A percentile compares a stretch with the other conserved stretches of the same genome.
These are phyloP conservation scores for Agrocybe pediades DNA, from an alignment of 768 basidiomycete genomes.

Conservation along the genomic window DNA sequence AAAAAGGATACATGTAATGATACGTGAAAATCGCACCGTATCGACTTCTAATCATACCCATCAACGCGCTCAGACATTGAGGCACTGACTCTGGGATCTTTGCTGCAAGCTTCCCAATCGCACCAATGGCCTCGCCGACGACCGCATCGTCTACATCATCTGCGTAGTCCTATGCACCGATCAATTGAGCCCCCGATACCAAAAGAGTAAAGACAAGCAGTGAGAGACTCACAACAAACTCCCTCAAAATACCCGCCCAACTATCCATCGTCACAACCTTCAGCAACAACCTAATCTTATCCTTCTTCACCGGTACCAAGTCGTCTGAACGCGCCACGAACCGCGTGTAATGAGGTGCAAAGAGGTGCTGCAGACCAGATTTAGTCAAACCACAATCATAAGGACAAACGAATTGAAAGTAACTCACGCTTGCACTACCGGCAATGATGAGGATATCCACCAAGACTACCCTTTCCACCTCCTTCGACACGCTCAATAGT, in stretches of 20 bases:
- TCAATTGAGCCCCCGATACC: no score
- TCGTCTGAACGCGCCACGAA: constrained; percentile 78
- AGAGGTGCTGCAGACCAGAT: constrained; percentile 49
- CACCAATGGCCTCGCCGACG: constrained; percentile 72
- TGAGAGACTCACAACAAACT: constrained; percentile 72
- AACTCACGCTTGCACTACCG: constrained; percentile 65
- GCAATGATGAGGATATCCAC: constrained; percentile 71
- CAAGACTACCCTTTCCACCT: constrained; percentile 75
- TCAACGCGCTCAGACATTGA: constrained; percentile 75
- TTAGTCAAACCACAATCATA: neutral
- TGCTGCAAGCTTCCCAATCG: constrained; percentile 76
- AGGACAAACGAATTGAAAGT: neutral
- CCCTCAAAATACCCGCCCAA: constrained; percentile 70
- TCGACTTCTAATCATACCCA: constrained; percentile 75
- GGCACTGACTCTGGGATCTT: constrained; percentile 67
- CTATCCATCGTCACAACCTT: constrained; percentile 67
- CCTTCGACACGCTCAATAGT: constrained; percentile 66
- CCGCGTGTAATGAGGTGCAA: constrained; percentile 60
- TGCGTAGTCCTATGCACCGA: constrained; percentile 64
- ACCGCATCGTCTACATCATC: constrained; percentile 77
- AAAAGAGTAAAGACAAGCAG: neutral
- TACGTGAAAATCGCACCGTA: constrained; percentile 51
- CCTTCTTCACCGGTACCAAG: constrained; percentile 60
- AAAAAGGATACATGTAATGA: neutral
- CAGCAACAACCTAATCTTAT: constrained; percentile 78